Evolutionary conservation across 371 early-diverging fungal species (phyloP).

Genomic region (Mortierella sp.): DNA sequence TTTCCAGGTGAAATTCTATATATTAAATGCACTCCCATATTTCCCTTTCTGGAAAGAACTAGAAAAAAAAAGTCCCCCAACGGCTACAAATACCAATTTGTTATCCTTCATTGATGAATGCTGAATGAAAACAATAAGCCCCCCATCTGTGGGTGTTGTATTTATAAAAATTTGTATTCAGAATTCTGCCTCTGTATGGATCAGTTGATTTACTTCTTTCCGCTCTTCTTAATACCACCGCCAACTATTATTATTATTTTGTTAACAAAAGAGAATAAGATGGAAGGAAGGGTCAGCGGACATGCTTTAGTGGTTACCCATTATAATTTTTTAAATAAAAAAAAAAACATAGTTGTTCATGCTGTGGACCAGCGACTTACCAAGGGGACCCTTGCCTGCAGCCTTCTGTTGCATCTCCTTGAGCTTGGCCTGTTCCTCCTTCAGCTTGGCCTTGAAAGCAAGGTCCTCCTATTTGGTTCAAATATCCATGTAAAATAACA

Average conservation of each 20-base stretch:
- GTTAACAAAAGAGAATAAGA: background rate
- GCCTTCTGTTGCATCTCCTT: conserved; percentile 87
- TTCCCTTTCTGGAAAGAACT: too few relatives aligned
- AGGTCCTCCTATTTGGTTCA: conserved; percentile 68
- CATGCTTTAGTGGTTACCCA: background rate
- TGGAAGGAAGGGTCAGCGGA: conserved; percentile 1
- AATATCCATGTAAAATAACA: background rate
- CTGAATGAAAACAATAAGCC: background rate
- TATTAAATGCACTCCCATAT: too few relatives aligned
- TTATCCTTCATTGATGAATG: background rate
- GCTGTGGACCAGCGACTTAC: conserved; percentile 60
- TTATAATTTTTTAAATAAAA: background rate
- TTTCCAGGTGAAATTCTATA: too few relatives aligned
- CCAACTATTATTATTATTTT: conserved; percentile 55
- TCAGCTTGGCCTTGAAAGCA: conserved; percentile 87
- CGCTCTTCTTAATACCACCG: conserved; percentile 86
- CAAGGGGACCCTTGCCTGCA: conserved; percentile 80
- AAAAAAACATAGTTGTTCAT: background rate
- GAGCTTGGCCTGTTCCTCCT: conserved; percentile 85
- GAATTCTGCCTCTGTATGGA: background rate
- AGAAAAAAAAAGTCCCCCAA: background rate
- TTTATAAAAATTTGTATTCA: conserved; percentile 1
- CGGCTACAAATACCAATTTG: too few relatives aligned
- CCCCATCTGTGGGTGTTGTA: background rate
- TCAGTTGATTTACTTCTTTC: conserved; percentile 73